Base-by-base conservation (phyloP, 345 rosid genomes). In the Orychophragmus violaceus region DNA sequence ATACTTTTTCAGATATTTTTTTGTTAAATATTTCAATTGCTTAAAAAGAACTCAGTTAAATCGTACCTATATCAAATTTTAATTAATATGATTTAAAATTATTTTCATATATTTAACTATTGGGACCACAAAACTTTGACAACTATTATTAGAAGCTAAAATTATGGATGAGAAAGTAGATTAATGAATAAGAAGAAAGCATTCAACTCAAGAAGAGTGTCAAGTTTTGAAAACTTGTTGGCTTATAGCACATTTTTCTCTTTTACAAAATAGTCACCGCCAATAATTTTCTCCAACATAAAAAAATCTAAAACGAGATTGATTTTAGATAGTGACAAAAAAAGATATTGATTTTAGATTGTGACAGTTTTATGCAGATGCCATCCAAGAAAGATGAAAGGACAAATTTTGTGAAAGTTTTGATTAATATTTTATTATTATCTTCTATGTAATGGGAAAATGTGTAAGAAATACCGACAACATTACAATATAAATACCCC, bases 111-210 rank as follows among this genome's bases (percentile, higher is more conserved):
- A 30, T 23, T 27, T 28, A n/a, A 69, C 23, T 60, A 22, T 18
- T 39, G 30, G 68, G 68, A 42, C 74, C 68, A 53, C 55, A 3
- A 2, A 55, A 37, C 50, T 41, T 52, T 53, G 37, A 39, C 33
- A 60, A 51, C 28, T 22, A 39, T 28, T 27, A 70, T 33, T 46
- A 45, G 44, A 60, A 18, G 45, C 39, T 60, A 33, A 69, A 14
- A 46, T 35, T 60, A 51, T 42, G 37, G 68, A 53, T 62, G 68
- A 70, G 49, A 44, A 23, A 39, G 54, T 53, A 53, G 65, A 70
- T 42, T 53, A 62, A 62, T 25, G n/a, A n/a, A n/a, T 53, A 53
- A 53, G 56, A 53, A 62, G 69, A 62, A 25, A 62, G 39, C 49
- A 62, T 62, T 70, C 25, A 62, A 53, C 37, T 54, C 66, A 60